These are phyloP conservation scores for Gossypium rotundifolium DNA, from an alignment of 345 rosid species.

Conservation along the genomic window DNA sequence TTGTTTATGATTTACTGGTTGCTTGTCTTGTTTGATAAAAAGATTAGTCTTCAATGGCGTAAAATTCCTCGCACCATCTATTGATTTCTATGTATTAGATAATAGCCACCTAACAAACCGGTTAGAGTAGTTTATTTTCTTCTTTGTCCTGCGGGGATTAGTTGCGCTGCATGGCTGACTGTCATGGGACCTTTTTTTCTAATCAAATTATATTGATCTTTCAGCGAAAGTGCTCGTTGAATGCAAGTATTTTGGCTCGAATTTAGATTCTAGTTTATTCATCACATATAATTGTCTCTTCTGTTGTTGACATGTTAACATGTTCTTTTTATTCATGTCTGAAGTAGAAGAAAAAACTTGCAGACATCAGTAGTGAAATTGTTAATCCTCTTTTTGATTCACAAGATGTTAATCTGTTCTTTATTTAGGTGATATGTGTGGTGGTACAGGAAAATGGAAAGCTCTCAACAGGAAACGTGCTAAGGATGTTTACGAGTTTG, in stretches of 20 bases:
- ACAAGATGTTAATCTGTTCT: slow-evolving; percentile 16
- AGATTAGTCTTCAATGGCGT: background rate
- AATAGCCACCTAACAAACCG: background rate
- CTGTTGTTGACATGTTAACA: background rate
- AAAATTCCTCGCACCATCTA: background rate
- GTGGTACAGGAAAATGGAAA: slow-evolving; percentile 99
- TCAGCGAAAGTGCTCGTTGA: background rate
- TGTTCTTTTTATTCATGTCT: background rate
- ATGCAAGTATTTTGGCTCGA: background rate
- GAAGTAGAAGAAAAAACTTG: background rate
- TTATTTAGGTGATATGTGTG: slow-evolving; percentile 92
- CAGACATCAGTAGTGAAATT: background rate
- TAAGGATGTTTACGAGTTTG: slow-evolving; percentile 90
- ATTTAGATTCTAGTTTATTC: background rate
- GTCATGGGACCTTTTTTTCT: background rate
- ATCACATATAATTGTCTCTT: background rate
- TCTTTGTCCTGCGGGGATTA: background rate
- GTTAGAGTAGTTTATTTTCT: background rate
- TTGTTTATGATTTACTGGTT: background rate
- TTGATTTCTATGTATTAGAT: background rate
- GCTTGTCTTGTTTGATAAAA: background rate
- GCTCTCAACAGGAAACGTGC: slow-evolving; percentile 94
- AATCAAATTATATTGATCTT: background rate
- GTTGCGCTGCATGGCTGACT: background rate
- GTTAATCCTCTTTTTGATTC: background rate